Conservation (phyloP, 768 basidiomycete species). For the Hypholoma fasciculare region DNA sequence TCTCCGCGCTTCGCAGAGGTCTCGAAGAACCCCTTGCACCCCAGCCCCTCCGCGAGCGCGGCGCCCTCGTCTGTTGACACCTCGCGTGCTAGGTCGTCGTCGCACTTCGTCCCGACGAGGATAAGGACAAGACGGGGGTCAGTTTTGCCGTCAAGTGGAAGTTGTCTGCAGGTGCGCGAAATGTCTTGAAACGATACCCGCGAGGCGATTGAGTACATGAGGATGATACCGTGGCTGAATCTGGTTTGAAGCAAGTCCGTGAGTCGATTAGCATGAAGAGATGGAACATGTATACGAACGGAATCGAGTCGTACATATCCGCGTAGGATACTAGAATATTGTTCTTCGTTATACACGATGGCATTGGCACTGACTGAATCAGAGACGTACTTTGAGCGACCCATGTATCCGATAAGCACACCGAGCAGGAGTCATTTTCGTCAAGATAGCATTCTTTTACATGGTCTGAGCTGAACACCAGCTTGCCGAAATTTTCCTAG, state of each 20-base stretch:
- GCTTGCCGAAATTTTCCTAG: slow-evolving; percentile 16
- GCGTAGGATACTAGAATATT: slow-evolving; percentile 6
- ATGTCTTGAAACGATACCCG: slow-evolving; percentile 24
- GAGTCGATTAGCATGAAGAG: neutral
- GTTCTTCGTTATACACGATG: neutral
- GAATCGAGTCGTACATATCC: slow-evolving; percentile 17
- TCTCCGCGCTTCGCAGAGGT: slow-evolving; percentile 28
- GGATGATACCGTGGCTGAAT: slow-evolving; percentile 20
- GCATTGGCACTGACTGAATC: too few relatives aligned
- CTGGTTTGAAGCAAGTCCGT: slow-evolving; percentile 6
- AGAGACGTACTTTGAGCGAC: slow-evolving; percentile 18
- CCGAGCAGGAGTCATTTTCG: slow-evolving; percentile 11
- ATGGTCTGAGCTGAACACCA: slow-evolving; percentile 16
- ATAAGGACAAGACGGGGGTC: slow-evolving; percentile 18
- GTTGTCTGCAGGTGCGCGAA: slow-evolving; percentile 21
- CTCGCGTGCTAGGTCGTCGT: slow-evolving; percentile 19
- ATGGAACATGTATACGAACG: slow-evolving; percentile 7
- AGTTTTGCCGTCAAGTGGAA: slow-evolving; percentile 18
- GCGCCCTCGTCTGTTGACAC: slow-evolving; percentile 23
- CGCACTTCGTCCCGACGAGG: slow-evolving; percentile 29
- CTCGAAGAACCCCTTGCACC: slow-evolving; percentile 26
- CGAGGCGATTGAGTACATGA: slow-evolving; percentile 23
- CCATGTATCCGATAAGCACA: slow-evolving; percentile 21
- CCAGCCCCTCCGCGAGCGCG: slow-evolving; percentile 23
- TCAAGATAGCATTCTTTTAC: slow-evolving; percentile 12